phyloP scores from a whole-genome alignment of 2,329 filamentous ascomycete genomes.

The Tolypocladium endophyticum region DNA sequence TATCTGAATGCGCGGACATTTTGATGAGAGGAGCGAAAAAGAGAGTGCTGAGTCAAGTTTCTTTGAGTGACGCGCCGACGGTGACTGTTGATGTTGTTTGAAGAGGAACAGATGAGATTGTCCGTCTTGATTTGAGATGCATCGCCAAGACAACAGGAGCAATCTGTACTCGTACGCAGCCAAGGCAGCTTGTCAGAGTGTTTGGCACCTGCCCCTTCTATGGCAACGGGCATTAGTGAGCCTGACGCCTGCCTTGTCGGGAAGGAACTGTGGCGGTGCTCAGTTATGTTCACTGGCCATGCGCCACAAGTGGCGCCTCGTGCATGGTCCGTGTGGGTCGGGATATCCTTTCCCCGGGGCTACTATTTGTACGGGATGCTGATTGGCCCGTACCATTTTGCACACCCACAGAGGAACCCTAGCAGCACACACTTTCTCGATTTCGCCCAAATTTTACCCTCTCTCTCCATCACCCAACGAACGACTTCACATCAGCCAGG shows the following conservation, averaged over 20 bases:
- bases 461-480: conserved; percentile 16
- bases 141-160: background rate
- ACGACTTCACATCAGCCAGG: conserved; percentile 28
- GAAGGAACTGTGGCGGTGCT: conserved; percentile 1
- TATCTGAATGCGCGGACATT: background rate
- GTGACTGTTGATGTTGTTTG: background rate
- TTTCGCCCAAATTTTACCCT: conserved; percentile 24
- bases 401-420: conserved; percentile 22
- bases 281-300: too few species aligned
- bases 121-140: background rate
- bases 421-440: conserved; percentile 31
- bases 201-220: background rate
- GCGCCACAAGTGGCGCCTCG: conserved; percentile 1
- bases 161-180: too few species aligned
- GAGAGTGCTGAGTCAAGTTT: background rate
- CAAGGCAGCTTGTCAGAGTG: too few species aligned
- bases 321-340: background rate
- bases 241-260: background rate
- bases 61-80: background rate
- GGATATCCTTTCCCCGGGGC: conserved; percentile 13
- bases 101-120: background rate
- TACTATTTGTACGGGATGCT: conserved; percentile 1
- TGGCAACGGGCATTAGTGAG: background rate
- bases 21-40: background rate
- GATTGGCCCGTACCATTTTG: conserved; percentile 20